Percentiles rank a stretch among this genome's conserved stretches.
These are phyloP conservation scores for Alternaria panax DNA, from an alignment of 2,329 filamentous ascomycete genomes.

Conservation along the genomic window DNA sequence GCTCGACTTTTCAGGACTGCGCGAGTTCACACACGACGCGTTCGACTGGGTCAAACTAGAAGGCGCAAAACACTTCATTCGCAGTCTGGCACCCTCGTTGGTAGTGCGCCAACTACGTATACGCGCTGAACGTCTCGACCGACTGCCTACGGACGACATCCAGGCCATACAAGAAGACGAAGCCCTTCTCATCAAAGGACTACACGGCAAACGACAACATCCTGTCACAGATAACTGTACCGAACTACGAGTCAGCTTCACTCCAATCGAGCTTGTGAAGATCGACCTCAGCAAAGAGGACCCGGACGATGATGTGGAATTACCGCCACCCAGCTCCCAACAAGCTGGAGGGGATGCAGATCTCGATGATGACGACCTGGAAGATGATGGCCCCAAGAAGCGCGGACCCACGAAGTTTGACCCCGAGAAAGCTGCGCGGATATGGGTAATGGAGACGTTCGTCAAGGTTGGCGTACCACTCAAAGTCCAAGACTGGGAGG, in stretches of 20 bases:
- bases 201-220: conserved; percentile 74
- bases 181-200: conserved; percentile 65
- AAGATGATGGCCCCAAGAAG: conserved; percentile 54
- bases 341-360: conserved; percentile 29
- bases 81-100: conserved; percentile 78
- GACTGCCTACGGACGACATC: conserved; percentile 35
- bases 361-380: conserved; percentile 46
- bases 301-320: conserved; percentile 70
- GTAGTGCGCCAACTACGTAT: conserved; percentile 66
- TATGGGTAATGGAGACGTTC: conserved; percentile 73
- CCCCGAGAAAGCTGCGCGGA: conserved; percentile 68
- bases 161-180: conserved; percentile 57
- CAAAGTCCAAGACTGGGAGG: conserved; percentile 71
- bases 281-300: conserved; percentile 78
- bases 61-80: conserved; percentile 85
- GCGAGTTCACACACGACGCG: conserved; percentile 76
- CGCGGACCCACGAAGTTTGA: conserved; percentile 64
- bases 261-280: conserved; percentile 77
- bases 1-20: conserved; percentile 71
- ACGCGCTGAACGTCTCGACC: conserved; percentile 35
- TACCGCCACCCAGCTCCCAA: conserved; percentile 23
- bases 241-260: conserved; percentile 80
- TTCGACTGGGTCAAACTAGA: conserved; percentile 85
- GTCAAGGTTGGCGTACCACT: conserved; percentile 70
- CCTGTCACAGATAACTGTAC: conserved; percentile 75